A percentile compares a stretch with the other conserved stretches of the same genome.
These are phyloP conservation scores for Elongisporangium anandrum DNA, from an alignment of 352 stramenopile species.

Conservation along the genomic window DNA sequence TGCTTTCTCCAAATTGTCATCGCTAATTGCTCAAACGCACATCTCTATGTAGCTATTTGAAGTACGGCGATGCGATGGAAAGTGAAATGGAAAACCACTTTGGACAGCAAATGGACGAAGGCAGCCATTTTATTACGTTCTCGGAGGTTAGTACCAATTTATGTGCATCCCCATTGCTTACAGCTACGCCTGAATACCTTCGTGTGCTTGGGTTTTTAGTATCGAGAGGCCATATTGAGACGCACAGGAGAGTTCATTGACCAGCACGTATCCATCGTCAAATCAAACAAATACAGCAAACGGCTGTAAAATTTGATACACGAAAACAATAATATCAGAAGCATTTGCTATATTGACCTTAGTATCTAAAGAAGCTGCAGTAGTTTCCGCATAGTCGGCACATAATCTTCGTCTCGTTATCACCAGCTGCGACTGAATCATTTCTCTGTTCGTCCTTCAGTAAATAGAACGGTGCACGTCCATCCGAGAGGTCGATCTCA, in stretches of 20 bases:
- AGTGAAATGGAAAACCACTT: constrained; percentile 78
- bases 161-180: not conserved
- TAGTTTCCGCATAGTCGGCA: constrained; percentile 76
- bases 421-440: not conserved
- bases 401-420: constrained; percentile 29
- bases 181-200: not conserved
- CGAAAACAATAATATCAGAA: not conserved
- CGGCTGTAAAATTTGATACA: constrained; percentile 17
- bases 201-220: constrained; percentile 18
- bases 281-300: constrained; percentile 50
- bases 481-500: constrained; percentile 40
- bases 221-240: constrained; percentile 52
- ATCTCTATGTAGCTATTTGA: constrained; percentile 74
- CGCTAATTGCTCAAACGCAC: too few species aligned
- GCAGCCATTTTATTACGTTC: constrained; percentile 60
- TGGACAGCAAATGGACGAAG: constrained; percentile 54
- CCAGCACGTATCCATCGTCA: constrained; percentile 37
- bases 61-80: constrained; percentile 76
- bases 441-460: constrained; percentile 24
- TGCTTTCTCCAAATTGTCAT: too few species aligned
- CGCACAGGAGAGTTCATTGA: constrained; percentile 61
- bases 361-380: constrained; percentile 75
- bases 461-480: constrained; percentile 59
- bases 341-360: constrained; percentile 2
- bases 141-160: constrained; percentile 42